These are phyloP conservation scores for Taiozyma onychis DNA, from an alignment of 1,139 yeast species.

Conservation along the genomic window DNA sequence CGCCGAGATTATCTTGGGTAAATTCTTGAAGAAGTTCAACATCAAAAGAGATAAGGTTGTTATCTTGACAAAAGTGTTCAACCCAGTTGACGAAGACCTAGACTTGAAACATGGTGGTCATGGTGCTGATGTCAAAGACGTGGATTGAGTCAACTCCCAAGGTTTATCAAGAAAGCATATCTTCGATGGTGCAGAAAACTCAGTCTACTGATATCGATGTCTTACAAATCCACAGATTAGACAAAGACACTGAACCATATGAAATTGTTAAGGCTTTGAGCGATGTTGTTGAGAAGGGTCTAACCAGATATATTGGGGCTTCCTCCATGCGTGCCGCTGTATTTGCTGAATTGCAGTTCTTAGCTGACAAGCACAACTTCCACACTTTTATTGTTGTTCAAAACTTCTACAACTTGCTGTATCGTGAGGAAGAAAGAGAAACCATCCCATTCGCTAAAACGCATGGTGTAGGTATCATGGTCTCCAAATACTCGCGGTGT, in stretches of 20 bases:
- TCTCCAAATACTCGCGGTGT: constrained; percentile 6
- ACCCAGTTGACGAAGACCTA: constrained; percentile 21
- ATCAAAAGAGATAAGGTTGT: constrained; percentile 39
- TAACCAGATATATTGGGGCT: constrained; percentile 43
- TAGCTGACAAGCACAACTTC: constrained; percentile 42
- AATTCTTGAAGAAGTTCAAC: constrained; percentile 34
- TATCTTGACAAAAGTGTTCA: constrained; percentile 38
- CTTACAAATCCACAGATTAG: constrained; percentile 42
- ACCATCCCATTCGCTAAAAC: constrained; percentile 36
- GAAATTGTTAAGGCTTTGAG: constrained; percentile 45
- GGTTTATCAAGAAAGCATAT: constrained; percentile 46
- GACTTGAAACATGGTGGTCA: constrained; percentile 11
- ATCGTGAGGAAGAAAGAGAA: constrained; percentile 50
- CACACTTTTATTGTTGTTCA: constrained; percentile 46
- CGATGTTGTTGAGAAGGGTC: constrained; percentile 39
- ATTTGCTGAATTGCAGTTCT: constrained; percentile 38
- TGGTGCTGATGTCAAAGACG: constrained; percentile 16
- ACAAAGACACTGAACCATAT: constrained; percentile 34
- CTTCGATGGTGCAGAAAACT: constrained; percentile 37
- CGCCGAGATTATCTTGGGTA: constrained; percentile 36
- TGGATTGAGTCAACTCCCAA: constrained; percentile 27
- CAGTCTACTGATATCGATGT: constrained; percentile 44
- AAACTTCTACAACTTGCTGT: constrained; percentile 42
- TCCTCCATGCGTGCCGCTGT: constrained; percentile 42
- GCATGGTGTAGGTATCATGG: constrained; percentile 33